These are phyloP conservation scores for Auricularia heimuer DNA, from an alignment of 768 basidiomycete species.

Conservation along the genomic window DNA sequence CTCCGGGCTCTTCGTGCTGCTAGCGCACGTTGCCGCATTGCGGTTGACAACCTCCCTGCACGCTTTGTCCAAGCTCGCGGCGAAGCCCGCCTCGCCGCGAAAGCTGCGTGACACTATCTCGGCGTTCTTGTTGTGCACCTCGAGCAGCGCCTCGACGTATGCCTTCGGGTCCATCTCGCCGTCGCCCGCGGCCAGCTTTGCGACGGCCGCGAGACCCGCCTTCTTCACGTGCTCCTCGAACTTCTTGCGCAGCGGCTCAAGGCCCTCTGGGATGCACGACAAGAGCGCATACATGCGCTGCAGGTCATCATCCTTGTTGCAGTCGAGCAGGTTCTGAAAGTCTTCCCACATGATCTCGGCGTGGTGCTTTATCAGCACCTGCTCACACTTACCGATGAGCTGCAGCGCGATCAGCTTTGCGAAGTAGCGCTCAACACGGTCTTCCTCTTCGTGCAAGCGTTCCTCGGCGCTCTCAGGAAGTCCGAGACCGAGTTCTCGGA, in stretches of 20 bases:
- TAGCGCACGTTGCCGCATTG: constrained; percentile 79
- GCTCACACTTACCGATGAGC: constrained; percentile 57
- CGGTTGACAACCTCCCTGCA: constrained; percentile 93
- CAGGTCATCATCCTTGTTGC: constrained; percentile 89
- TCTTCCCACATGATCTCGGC: constrained; percentile 81
- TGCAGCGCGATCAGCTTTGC: constrained; percentile 24
- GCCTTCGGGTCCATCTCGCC: constrained; percentile 67
- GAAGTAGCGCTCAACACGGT: constrained; percentile 88
- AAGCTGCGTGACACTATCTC: constrained; percentile 85
- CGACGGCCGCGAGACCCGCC: constrained; percentile 73
- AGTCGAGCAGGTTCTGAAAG: constrained; percentile 84
- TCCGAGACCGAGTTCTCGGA: constrained; percentile 84
- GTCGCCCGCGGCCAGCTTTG: constrained; percentile 51
- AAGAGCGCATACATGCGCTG: constrained; percentile 93
- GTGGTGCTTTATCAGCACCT: constrained; percentile 83
- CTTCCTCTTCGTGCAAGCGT: constrained; percentile 86
- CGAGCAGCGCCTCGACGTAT: constrained; percentile 86
- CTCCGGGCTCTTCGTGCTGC: constrained; percentile 77
- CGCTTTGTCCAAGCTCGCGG: constrained; percentile 82
- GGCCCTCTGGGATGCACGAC: constrained; percentile 78
- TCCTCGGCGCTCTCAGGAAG: constrained; percentile 91
- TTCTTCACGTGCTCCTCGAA: constrained; percentile 96
- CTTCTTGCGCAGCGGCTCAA: constrained; percentile 82
- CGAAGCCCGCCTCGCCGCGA: constrained; percentile 86
- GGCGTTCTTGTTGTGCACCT: constrained; percentile 85